These are phyloP conservation scores for Artemisia argyi DNA, from an alignment of 129 eudicot species.

Conservation along the genomic window DNA sequence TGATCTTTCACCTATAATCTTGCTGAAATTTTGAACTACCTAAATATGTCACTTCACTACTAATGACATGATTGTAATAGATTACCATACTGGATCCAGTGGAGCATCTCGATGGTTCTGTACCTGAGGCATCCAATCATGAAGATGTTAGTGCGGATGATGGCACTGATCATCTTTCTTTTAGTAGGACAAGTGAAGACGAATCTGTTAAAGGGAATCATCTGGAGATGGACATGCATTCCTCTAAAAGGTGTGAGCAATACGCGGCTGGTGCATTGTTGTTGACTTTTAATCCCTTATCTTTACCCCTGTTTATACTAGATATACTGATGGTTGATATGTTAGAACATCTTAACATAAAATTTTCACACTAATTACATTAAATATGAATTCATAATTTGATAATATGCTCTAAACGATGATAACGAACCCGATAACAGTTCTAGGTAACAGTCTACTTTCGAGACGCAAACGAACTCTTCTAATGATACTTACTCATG, in stretches of 20 bases:
- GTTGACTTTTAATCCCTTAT: constrained; percentile 7
- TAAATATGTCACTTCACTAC: constrained; percentile 12
- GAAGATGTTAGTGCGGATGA: constrained; percentile 31
- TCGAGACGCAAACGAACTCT: no score
- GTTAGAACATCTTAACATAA: not conserved
- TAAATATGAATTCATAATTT: no score
- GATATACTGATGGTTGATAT: not conserved
- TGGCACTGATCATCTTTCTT: constrained; percentile 36
- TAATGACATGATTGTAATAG: constrained; percentile 33
- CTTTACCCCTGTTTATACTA: not conserved
- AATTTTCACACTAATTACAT: not conserved
- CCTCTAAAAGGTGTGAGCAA: constrained; percentile 38
- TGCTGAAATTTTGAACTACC: constrained; percentile 6
- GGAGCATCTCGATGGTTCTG: constrained; percentile 32
- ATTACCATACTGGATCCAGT: constrained; percentile 43
- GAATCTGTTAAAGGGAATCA: constrained; percentile 37
- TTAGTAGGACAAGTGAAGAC: constrained; percentile 47
- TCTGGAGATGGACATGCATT: constrained; percentile 26
- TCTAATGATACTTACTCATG: no score
- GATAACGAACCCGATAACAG: no score
- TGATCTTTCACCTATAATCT: constrained; percentile 11
- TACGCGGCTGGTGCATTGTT: not conserved
- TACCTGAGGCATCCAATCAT: constrained; percentile 25
- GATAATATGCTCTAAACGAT: no score
- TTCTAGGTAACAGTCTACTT: no score